Conservation (phyloP, 805 yeast genomes). For the Saccharomycopsis microspora region DNA sequence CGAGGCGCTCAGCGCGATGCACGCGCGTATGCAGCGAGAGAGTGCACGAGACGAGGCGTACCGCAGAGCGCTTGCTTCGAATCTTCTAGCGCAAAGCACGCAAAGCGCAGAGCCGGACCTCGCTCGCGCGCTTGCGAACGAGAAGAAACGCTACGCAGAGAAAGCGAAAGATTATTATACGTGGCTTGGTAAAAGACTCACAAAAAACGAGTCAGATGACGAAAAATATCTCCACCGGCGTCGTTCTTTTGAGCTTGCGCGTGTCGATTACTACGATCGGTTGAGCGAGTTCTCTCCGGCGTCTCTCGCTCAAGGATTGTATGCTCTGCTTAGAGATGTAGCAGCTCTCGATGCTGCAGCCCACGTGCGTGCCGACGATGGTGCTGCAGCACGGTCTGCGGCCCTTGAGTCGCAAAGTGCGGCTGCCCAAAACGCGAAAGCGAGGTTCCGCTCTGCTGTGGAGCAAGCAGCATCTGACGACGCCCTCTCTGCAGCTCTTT, state of each 20-base stretch:
- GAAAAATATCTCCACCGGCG: constrained; percentile 22
- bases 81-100: background rate
- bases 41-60: constrained; percentile 3
- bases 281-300: constrained; percentile 15
- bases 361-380: too few relatives aligned
- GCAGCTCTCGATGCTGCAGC: too few relatives aligned
- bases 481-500: too few relatives aligned
- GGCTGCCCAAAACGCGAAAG: too few relatives aligned
- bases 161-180: constrained; percentile 12
- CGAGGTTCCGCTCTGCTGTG: too few relatives aligned
- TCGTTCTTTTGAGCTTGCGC: constrained; percentile 30
- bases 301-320: too few relatives aligned
- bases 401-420: too few relatives aligned
- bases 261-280: constrained; percentile 35
- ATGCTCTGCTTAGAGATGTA: too few relatives aligned
- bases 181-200: constrained; percentile 11
- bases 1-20: background rate
- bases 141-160: constrained; percentile 8
- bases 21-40: constrained; percentile 3
- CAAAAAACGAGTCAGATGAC: constrained; percentile 4
- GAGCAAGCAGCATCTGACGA: too few relatives aligned
- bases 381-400: too few relatives aligned
- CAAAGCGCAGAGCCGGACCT: background rate
- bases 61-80: background rate
- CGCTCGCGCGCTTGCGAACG: background rate